Evolutionary conservation across 306 rosid genomes (phyloP), one percentile per base, ranked within the genome.

Genomic region (Styphnolobium japonicum): DNA sequence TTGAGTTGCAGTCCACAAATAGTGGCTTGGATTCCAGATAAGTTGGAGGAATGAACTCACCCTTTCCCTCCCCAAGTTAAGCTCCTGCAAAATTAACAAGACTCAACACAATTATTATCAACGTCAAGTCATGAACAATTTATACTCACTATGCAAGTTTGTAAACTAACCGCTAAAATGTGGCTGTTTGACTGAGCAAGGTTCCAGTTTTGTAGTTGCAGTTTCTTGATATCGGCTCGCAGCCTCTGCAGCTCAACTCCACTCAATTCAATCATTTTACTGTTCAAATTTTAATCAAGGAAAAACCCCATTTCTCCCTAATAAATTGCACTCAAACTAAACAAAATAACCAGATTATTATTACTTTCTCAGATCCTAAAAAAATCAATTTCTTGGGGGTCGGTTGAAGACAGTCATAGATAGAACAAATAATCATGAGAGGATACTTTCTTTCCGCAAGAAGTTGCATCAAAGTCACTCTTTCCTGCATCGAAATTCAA

Each of bases 171-270:
- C 73, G 92, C 97, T 75, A 86, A 83, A 89, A 92, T 91, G 58
- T 82, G 88, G 78, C 84, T 87, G 79, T 94, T 94, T 2, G 94
- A 88, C 85, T 92, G 97, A 80, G 97, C 93, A 75, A 94, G 94
- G 72, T 87, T 89, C 97, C 89, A 83, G 45, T 94, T 94, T 73
- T 92, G 98, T 22, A 86, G 80, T 82, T 92, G 94, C 83, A 94
- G 80, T 64, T 94, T 92, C 89, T 89, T 93, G 72, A 90, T 53
- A 71, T 81, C 86, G 57, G 60, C 86, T 45, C 93, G 80, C 75
- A 89, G 69, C 48, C 88, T 90, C 77, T 86, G 86, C 82, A 92
- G 37, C 88, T 90, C 97, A 16, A 86, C 91, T 75, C 90, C 97
- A 73, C 69, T 86, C 63, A 71, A 56, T 71, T 94, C 97, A 70